phyloP scores from a whole-genome alignment of 2,329 filamentous ascomycete genomes.

The Coniochaeta pulveracea region DNA sequence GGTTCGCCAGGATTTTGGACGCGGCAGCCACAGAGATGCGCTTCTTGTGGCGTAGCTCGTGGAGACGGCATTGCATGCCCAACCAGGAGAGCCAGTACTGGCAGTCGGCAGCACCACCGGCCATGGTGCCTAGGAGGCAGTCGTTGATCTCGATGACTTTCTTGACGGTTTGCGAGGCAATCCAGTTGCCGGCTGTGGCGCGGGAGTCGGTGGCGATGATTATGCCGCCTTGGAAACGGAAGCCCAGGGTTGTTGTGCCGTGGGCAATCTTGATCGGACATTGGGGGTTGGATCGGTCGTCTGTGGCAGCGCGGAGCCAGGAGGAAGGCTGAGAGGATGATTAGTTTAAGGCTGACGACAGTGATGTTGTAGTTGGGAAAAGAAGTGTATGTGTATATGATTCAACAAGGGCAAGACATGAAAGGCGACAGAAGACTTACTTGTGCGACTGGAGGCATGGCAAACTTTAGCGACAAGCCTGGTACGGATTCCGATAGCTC shows the following conservation, averaged over 20 bases:
- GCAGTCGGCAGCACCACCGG: slow-evolving; percentile 95
- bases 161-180: slow-evolving; percentile 98
- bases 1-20: slow-evolving; percentile 95
- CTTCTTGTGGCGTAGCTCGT: slow-evolving; percentile 98
- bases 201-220: slow-evolving; percentile 97
- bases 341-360: not conserved
- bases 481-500: slow-evolving; percentile 60
- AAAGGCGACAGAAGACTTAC: slow-evolving; percentile 34
- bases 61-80: slow-evolving; percentile 96
- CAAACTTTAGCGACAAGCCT: slow-evolving; percentile 82
- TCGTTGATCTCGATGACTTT: slow-evolving; percentile 99
- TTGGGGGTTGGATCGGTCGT: slow-evolving; percentile 92
- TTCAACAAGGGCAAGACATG: slow-evolving; percentile 1
- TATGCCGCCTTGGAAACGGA: slow-evolving; percentile 96
- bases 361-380: not conserved
- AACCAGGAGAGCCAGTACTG: slow-evolving; percentile 99
- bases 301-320: slow-evolving; percentile 93
- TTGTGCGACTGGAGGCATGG: slow-evolving; percentile 84
- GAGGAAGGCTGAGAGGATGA: slow-evolving; percentile 55
- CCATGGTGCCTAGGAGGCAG: slow-evolving; percentile 92
- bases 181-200: slow-evolving; percentile 97
- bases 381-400: slow-evolving; percentile 5
- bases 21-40: slow-evolving; percentile 96
- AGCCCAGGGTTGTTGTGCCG: slow-evolving; percentile 94
- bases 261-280: slow-evolving; percentile 99